Evolutionary conservation across 164 flowering plant genomes (phyloP).

Genomic region (Chloranthus sessilifolius): DNA sequence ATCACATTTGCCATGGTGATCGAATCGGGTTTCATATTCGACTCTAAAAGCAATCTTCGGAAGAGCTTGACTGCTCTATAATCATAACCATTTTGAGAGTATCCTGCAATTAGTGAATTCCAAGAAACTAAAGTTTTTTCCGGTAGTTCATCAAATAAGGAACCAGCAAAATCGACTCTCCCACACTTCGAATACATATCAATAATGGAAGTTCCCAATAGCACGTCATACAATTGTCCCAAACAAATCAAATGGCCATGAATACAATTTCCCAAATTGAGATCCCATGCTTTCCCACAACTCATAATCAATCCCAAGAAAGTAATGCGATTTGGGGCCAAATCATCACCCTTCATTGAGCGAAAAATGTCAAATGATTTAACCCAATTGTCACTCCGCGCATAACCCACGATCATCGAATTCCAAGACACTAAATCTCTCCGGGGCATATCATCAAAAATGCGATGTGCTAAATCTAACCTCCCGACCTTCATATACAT

Average conservation of each 20-base stretch:
- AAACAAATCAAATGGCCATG: constrained; percentile 24
- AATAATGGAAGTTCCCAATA: constrained; percentile 28
- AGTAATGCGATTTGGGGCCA: constrained; percentile 29
- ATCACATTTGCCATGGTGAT: constrained; percentile 36
- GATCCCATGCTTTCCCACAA: constrained; percentile 25
- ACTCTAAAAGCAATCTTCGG: constrained; percentile 16
- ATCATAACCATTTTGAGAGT: constrained; percentile 31
- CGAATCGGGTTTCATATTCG: constrained; percentile 27
- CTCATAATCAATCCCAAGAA: constrained; percentile 31
- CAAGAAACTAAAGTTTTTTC: constrained; percentile 35
- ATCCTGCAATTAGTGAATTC: constrained; percentile 35
- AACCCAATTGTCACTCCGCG: constrained; percentile 22
- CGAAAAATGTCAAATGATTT: constrained; percentile 25
- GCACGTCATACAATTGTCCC: constrained; percentile 24
- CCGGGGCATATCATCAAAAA: constrained; percentile 24
- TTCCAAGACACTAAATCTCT: constrained; percentile 42
- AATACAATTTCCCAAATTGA: constrained; percentile 25
- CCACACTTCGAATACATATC: constrained; percentile 38
- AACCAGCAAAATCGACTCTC: constrained; percentile 24
- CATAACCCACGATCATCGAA: constrained; percentile 30
- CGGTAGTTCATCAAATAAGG: constrained; percentile 25
- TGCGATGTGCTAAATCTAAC: constrained; percentile 19
- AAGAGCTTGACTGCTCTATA: constrained; percentile 25
- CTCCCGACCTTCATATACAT: constrained; percentile 31
- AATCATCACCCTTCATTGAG: constrained; percentile 18